A percentile compares a stretch with the other conserved stretches of the same genome.
Evolutionary conservation across 1,284 basidiomycete genomes (phyloP).

Genomic region (Irpex rosettiformis): DNA sequence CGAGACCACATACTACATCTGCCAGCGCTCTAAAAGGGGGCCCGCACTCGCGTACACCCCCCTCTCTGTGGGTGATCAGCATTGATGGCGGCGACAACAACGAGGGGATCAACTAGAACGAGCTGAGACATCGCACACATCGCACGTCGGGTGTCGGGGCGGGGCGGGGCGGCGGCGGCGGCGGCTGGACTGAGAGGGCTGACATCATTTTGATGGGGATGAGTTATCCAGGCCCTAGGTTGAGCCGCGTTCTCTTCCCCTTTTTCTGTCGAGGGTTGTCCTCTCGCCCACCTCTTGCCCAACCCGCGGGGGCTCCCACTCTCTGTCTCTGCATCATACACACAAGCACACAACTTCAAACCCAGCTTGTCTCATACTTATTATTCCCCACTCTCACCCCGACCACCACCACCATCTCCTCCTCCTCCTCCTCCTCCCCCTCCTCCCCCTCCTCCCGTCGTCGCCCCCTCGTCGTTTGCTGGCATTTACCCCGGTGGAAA

Average conservation of each 20-base stretch:
- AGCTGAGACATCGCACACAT: neutral
- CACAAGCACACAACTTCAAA: neutral
- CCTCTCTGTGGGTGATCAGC: neutral
- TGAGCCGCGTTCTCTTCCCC: neutral
- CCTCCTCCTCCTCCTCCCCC: neutral
- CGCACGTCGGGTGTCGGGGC: neutral
- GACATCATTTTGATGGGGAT: slow-evolving; percentile 1
- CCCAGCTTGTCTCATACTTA: neutral
- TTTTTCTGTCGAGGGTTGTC: neutral
- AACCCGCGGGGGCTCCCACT: neutral
- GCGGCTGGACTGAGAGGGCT: neutral
- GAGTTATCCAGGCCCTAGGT: neutral
- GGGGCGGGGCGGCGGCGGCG: neutral
- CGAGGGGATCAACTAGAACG: neutral
- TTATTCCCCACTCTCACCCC: neutral
- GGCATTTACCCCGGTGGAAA: neutral
- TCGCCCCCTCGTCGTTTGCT: neutral
- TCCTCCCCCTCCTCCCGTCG: neutral
- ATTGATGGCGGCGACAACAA: neutral
- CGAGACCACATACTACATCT: neutral
- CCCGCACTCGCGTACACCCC: neutral
- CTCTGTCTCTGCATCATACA: neutral
- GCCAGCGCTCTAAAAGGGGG: neutral
- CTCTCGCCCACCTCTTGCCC: neutral
- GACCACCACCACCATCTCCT: neutral